Evolutionary conservation across 345 rosid genomes (phyloP).

Genomic region (Acer yangbiense): DNA sequence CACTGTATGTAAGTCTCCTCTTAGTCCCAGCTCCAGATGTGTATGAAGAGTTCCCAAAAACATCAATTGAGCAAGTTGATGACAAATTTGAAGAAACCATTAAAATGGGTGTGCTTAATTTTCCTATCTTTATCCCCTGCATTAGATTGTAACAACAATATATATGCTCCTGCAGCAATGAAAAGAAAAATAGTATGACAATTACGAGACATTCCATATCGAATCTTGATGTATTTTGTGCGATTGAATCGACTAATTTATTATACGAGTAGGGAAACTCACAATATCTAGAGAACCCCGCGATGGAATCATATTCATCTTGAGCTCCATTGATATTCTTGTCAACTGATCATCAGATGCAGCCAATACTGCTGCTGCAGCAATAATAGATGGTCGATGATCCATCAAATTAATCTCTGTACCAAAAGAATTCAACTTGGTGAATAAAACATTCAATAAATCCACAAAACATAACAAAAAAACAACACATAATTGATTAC

Average conservation of each 20-base stretch:
- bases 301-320: constrained; percentile 50
- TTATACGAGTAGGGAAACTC: constrained; percentile 18
- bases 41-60: constrained; percentile 26
- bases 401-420: constrained; percentile 64
- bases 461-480: background rate
- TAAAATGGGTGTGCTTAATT: constrained; percentile 45
- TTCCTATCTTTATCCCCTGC: constrained; percentile 53
- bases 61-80: constrained; percentile 22
- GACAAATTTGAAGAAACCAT: constrained; percentile 30
- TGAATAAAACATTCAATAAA: background rate
- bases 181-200: background rate
- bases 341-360: constrained; percentile 54
- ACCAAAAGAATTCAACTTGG: constrained; percentile 10
- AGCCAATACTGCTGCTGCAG: constrained; percentile 74
- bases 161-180: constrained; percentile 58
- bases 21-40: constrained; percentile 50
- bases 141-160: constrained; percentile 56
- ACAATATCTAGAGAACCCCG: constrained; percentile 58
- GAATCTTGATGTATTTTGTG: background rate
- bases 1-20: constrained; percentile 61
- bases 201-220: constrained; percentile 15
- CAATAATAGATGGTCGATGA: constrained; percentile 68
- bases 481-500: constrained; percentile 30
- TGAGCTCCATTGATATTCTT: constrained; percentile 49
- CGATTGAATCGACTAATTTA: background rate